phyloP scores from a whole-genome alignment of 192 early-diverging fungal genomes.

The Podila epicladia region DNA sequence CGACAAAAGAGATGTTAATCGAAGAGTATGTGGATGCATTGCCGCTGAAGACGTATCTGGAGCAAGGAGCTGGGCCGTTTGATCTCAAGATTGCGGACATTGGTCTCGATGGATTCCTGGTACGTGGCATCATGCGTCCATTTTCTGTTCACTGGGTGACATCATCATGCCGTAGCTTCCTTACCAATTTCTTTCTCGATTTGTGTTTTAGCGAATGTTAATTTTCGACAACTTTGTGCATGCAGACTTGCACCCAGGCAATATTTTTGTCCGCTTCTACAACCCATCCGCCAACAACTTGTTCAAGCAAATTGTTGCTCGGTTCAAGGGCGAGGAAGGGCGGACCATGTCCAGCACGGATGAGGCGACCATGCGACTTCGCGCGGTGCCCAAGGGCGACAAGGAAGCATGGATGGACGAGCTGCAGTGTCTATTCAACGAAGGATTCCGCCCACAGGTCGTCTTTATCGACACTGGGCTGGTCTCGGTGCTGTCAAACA shows the following conservation, averaged over 20 bases:
- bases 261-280: slow-evolving; percentile 87
- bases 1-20: slow-evolving; percentile 75
- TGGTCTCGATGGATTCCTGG: slow-evolving; percentile 60
- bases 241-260: slow-evolving; percentile 94
- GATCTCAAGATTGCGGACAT: slow-evolving; percentile 82
- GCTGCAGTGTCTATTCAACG: slow-evolving; percentile 61
- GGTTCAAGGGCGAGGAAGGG: slow-evolving; percentile 22
- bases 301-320: slow-evolving; percentile 55
- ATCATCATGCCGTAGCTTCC: background rate
- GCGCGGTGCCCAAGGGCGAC: slow-evolving; percentile 38
- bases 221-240: slow-evolving; percentile 96
- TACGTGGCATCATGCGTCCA: slow-evolving; percentile 3
- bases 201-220: slow-evolving; percentile 83
- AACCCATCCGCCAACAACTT: slow-evolving; percentile 66
- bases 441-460: slow-evolving; percentile 81
- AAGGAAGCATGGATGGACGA: slow-evolving; percentile 53
- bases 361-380: slow-evolving; percentile 51
- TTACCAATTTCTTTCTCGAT: slow-evolving; percentile 53
- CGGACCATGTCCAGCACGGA: slow-evolving; percentile 50
- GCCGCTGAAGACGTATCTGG: slow-evolving; percentile 79
- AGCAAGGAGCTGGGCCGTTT: slow-evolving; percentile 70
- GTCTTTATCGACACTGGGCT: slow-evolving; percentile 94
- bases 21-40: slow-evolving; percentile 87
- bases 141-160: background rate
- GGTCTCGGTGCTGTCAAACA: slow-evolving; percentile 77